Percentiles rank a stretch among this genome's conserved stretches.
Evolutionary conservation across 1,139 yeast species (phyloP).

Genomic region (Debaryomyces sp.): DNA sequence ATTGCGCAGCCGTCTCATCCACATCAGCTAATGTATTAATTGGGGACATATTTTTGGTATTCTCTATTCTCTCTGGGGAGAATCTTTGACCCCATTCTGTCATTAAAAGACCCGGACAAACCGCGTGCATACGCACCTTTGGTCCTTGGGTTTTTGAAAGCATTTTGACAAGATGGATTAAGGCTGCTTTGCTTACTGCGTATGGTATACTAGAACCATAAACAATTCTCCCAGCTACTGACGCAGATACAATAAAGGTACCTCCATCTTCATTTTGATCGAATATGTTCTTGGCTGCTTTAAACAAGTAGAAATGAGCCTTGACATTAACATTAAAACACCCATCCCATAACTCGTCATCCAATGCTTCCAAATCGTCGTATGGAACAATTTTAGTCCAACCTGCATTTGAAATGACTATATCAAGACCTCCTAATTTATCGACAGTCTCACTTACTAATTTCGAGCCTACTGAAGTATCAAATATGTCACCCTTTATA

Average conservation of each 20-base stretch:
- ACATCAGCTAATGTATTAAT: slow-evolving; percentile 28
- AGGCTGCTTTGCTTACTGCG: slow-evolving; percentile 39
- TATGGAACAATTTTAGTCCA: slow-evolving; percentile 24
- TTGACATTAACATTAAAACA: slow-evolving; percentile 26
- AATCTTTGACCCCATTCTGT: slow-evolving; percentile 44
- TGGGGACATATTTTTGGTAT: slow-evolving; percentile 24
- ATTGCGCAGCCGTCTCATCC: slow-evolving; percentile 36
- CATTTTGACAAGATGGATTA: slow-evolving; percentile 36
- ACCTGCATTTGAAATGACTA: slow-evolving; percentile 52
- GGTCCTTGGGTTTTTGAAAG: slow-evolving; percentile 40
- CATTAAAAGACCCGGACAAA: slow-evolving; percentile 41
- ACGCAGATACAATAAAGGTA: slow-evolving; percentile 35
- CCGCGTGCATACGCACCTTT: slow-evolving; percentile 35
- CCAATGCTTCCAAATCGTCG: slow-evolving; percentile 28
- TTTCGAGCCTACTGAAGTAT: slow-evolving; percentile 34
- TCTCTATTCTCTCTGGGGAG: slow-evolving; percentile 27
- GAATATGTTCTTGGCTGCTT: slow-evolving; percentile 32
- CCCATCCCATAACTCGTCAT: slow-evolving; percentile 35
- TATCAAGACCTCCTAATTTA: slow-evolving; percentile 40
- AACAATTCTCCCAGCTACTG: slow-evolving; percentile 37
- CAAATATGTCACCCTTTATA: slow-evolving; percentile 39
- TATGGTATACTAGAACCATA: slow-evolving; percentile 42
- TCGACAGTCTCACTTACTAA: slow-evolving; percentile 37
- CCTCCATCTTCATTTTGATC: slow-evolving; percentile 36
- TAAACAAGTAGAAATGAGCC: slow-evolving; percentile 36